Evolutionary conservation across 306 rosid genomes (phyloP).

Genomic region (Pueraria montana): DNA sequence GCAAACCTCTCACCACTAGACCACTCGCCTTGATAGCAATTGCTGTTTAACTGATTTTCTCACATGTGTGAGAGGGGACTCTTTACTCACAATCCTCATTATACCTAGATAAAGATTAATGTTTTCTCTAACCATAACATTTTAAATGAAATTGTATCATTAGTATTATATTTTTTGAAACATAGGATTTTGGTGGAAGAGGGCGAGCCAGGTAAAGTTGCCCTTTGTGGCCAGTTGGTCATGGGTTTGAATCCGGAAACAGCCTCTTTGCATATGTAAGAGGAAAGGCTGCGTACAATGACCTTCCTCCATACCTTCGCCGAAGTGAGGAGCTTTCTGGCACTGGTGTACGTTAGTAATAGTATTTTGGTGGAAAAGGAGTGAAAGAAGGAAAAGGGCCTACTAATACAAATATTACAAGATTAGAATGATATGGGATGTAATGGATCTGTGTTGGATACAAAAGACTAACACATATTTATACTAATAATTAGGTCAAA

Average conservation of each 20-base stretch:
- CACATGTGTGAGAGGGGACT: too few relatives aligned
- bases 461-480: neutral
- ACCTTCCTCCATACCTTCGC: neutral
- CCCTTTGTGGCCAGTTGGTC: neutral
- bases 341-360: neutral
- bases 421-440: slow-evolving; percentile 1
- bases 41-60: too few relatives aligned
- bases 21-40: too few relatives aligned
- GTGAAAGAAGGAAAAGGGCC: too few relatives aligned
- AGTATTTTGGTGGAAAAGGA: slow-evolving; percentile 1
- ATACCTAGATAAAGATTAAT: neutral
- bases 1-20: too few relatives aligned
- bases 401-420: too few relatives aligned
- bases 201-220: neutral
- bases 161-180: neutral
- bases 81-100: neutral
- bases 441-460: neutral
- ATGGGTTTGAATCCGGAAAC: neutral
- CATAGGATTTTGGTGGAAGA: slow-evolving; percentile 13
- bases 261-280: neutral
- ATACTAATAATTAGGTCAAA: neutral
- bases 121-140: neutral
- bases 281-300: neutral
- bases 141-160: neutral
- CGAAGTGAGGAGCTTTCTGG: neutral